Evolutionary conservation across 202 grass and related monocot genomes (phyloP).

Genomic region (Zizania palustris): DNA sequence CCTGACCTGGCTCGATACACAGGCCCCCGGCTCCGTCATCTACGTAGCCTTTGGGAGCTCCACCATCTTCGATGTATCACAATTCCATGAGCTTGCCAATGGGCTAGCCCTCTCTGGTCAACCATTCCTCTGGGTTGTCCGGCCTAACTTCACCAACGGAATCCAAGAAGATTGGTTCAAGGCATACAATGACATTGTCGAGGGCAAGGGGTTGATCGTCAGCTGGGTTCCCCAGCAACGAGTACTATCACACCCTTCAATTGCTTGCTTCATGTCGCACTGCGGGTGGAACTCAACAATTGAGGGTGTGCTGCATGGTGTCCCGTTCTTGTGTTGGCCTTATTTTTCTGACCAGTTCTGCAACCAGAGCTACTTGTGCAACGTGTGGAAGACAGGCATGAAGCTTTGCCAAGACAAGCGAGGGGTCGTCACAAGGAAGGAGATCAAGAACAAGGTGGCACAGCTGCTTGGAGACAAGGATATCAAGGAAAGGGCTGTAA

Average conservation of each 20-base stretch:
- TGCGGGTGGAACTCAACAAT: constrained; percentile 66
- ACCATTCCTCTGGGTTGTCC: constrained; percentile 62
- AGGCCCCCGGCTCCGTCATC: constrained; percentile 36
- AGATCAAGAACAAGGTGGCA: constrained; percentile 35
- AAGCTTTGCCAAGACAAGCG: constrained; percentile 41
- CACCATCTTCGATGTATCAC: constrained; percentile 22
- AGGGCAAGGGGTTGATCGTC: constrained; percentile 45
- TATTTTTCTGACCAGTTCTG: constrained; percentile 67
- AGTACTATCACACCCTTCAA: constrained; percentile 48
- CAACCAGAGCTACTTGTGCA: constrained; percentile 59
- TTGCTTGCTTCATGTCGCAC: constrained; percentile 65
- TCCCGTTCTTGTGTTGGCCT: constrained; percentile 60
- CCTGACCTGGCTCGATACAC: constrained; percentile 50
- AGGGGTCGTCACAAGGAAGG: constrained; percentile 41
- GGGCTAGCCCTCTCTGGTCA: constrained; percentile 41
- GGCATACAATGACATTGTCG: constrained; percentile 21
- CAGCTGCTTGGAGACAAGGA: constrained; percentile 47
- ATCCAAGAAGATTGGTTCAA: constrained; percentile 42
- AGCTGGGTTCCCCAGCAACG: constrained; percentile 58
- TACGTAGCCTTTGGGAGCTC: constrained; percentile 62
- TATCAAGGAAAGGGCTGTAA: constrained; percentile 42
- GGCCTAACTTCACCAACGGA: constrained; percentile 36
- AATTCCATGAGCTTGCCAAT: constrained; percentile 52
- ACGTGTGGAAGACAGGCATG: constrained; percentile 48
- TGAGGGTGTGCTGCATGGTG: constrained; percentile 47